phyloP scores from a whole-genome alignment of 73 alveolate genomes.

The Paramecium pentaurelia region DNA sequence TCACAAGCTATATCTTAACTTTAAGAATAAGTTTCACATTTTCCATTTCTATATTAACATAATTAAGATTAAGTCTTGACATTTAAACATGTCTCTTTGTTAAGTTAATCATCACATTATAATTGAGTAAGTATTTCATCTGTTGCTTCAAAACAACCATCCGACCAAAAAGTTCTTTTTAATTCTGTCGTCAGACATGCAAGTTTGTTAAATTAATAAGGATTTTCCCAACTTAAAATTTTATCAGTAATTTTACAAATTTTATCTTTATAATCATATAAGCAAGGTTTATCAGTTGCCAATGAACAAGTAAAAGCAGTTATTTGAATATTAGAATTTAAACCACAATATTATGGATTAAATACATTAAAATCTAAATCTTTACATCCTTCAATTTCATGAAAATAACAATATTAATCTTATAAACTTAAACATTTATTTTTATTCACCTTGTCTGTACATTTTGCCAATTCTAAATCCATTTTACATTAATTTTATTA shows the following conservation, averaged over 20 bases:
- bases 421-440: not conserved
- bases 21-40: too few species aligned
- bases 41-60: too few species aligned
- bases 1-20: too few species aligned
- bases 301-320: not conserved
- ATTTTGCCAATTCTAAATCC: not conserved
- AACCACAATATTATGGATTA: too few species aligned
- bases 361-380: not conserved
- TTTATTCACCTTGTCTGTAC: not conserved
- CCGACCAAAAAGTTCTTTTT: too few species aligned
- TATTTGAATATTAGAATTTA: not conserved
- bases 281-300: not conserved
- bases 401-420: not conserved
- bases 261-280: not conserved
- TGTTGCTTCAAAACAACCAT: too few species aligned
- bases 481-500: not conserved
- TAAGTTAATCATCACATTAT: too few species aligned
- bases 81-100: too few species aligned
- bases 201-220: too few species aligned
- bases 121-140: too few species aligned
- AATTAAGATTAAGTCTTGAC: too few species aligned
- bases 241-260: not conserved
- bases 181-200: too few species aligned
- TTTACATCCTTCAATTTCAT: not conserved
- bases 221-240: not conserved